These are phyloP conservation scores for Gloeostereum incarnatum DNA, from an alignment of 768 basidiomycete genomes.

Conservation along the genomic window DNA sequence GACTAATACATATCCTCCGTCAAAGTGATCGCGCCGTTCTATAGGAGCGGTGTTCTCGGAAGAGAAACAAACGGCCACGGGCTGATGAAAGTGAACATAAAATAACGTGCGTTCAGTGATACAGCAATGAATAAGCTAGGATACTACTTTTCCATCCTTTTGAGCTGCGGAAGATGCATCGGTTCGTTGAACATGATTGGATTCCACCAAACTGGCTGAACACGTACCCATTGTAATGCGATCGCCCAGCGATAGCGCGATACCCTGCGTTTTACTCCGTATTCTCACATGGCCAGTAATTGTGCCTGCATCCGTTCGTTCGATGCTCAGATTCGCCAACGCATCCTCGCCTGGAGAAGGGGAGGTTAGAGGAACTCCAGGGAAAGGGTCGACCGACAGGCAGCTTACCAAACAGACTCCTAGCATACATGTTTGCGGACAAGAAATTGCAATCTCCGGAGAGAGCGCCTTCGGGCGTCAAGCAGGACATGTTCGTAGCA, in stretches of 20 bases:
- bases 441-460: constrained; percentile 97
- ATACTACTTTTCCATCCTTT: constrained; percentile 28
- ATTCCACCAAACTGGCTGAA: background rate
- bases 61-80: too few relatives aligned
- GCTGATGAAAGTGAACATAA: too few relatives aligned
- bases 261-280: constrained; percentile 95
- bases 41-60: too few relatives aligned
- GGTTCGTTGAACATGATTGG: background rate
- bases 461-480: constrained; percentile 91
- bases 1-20: too few relatives aligned
- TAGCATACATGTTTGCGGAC: constrained; percentile 93
- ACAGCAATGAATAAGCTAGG: too few relatives aligned
- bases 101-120: too few relatives aligned
- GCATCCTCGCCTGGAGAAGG: constrained; percentile 77
- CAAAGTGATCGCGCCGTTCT: too few relatives aligned
- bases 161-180: constrained; percentile 18
- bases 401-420: constrained; percentile 82
- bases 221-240: constrained; percentile 59
- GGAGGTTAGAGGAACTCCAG: background rate
- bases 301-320: constrained; percentile 70
- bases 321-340: constrained; percentile 88
- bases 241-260: constrained; percentile 91
- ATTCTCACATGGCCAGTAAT: constrained; percentile 94
- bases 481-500: constrained; percentile 94
- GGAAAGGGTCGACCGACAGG: background rate